A percentile compares a stretch with the other conserved stretches of the same genome.
These are phyloP conservation scores for Fragilariopsis cylindrus DNA, from an alignment of 108 stramenopile species.

Conservation along the genomic window DNA sequence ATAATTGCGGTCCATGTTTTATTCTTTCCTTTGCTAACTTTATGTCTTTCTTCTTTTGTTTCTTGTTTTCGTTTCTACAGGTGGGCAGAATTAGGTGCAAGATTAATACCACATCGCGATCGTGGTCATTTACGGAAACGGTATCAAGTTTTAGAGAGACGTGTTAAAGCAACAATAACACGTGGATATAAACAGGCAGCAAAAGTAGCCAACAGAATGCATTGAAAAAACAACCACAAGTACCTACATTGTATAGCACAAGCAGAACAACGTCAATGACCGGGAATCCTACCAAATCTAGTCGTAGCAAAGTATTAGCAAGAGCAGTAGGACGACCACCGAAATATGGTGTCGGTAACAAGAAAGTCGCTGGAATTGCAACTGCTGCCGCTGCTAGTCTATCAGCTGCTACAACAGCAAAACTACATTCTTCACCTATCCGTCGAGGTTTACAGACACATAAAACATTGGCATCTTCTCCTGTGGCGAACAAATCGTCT, in stretches of 20 bases:
- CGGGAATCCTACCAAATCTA: neutral
- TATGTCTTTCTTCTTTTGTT: neutral
- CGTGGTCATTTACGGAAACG: slow-evolving; percentile 84
- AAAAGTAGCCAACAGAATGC: slow-evolving; percentile 11
- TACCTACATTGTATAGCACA: neutral
- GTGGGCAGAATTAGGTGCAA: slow-evolving; percentile 78
- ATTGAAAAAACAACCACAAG: neutral
- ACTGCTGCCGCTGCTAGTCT: too few relatives aligned
- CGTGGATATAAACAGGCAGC: slow-evolving; percentile 18
- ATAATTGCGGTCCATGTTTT: neutral
- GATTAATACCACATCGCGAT: slow-evolving; percentile 83
- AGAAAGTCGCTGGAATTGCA: too few relatives aligned
- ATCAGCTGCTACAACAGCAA: too few relatives aligned
- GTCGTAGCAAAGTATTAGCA: neutral
- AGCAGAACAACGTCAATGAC: slow-evolving; percentile 5
- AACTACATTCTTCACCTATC: too few relatives aligned
- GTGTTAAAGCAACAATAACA: slow-evolving; percentile 52
- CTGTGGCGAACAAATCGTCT: too few relatives aligned
- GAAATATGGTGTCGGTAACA: neutral
- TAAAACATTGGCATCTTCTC: too few relatives aligned
- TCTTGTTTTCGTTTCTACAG: neutral
- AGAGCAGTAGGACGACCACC: neutral
- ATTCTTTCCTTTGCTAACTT: neutral
- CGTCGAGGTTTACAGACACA: too few relatives aligned
- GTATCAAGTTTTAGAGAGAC: slow-evolving; percentile 81